Base-by-base conservation (phyloP, 2,329 filamentous ascomycete species). In the Onygenales sp. region DNA sequence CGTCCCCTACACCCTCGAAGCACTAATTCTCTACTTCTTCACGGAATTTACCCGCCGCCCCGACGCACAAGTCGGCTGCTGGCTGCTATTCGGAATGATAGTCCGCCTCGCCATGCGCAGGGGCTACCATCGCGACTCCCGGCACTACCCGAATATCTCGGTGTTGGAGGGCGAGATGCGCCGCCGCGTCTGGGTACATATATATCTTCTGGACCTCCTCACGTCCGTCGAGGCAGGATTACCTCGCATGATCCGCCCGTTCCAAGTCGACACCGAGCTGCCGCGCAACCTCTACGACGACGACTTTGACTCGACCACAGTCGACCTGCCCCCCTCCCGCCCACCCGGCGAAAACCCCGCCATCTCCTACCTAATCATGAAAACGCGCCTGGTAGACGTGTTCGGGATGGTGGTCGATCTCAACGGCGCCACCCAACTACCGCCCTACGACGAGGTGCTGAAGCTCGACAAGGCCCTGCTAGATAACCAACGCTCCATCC, bases 201-300 rank as follows among this genome's bases (percentile, higher is more conserved):
- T 72, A 7, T 63, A 62, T 32, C 82, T 85, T 62, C 72, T 86
- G 50, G 84, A 86, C 59, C 67, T 79, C 2, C 67, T 86, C 13
- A 74, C 81, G 1, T 77, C 80, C 1, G 85, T 85, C 60, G 81
- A 86, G 59, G 74, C 85, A 55, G 84, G 84, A 1, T 67, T 86
- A 11, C 84, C 84, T 6, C 77, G 77, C 56, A 81, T 83, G 70
- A 74, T 84, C 43, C 73, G 79, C 53, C 73, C 76, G 31, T 78
- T 83, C 57, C 79, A 84, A 51, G 79, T 75, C 43, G 84, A 86
- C 61, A 82, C 80, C 0, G 63, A 68, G 7, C 62, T 76, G 17
- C 17, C 17, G 17, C 17, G 17, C 17, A 17, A 17, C 17, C 17
- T 17, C 17, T 17, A 17, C 17, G 17, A 17, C 17, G 17, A 17